Conservation (phyloP, 2,329 filamentous ascomycete species). For the Trichoderma koningii region DNA sequence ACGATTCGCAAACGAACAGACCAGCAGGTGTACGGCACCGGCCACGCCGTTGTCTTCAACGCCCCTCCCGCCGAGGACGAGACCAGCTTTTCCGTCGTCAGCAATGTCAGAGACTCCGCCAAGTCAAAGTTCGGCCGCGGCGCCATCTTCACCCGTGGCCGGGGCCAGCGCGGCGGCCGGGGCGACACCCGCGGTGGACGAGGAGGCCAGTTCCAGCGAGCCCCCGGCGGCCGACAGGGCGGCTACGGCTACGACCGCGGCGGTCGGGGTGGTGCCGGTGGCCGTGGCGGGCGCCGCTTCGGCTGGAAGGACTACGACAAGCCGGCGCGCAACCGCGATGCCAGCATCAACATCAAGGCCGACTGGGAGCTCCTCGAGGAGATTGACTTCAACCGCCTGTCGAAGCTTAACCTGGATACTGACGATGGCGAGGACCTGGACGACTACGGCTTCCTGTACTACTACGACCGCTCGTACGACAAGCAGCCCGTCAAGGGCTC, state of each 20-base stretch:
- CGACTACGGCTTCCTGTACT: constrained; percentile 95
- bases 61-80: constrained; percentile 93
- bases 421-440: constrained; percentile 95
- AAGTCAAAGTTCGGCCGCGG: constrained; percentile 89
- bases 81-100: constrained; percentile 95
- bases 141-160: constrained; percentile 84
- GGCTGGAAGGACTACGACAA: constrained; percentile 99
- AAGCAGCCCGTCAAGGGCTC: constrained; percentile 87
- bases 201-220: constrained; percentile 67
- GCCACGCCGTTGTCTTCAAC: constrained; percentile 82
- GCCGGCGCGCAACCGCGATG: constrained; percentile 92
- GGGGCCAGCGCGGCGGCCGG: constrained; percentile 74
- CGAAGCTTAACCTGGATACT: constrained; percentile 93
- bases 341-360: constrained; percentile 92
- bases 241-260: constrained; percentile 69
- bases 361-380: constrained; percentile 97
- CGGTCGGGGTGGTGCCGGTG: constrained; percentile 66
- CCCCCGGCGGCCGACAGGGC: constrained; percentile 66
- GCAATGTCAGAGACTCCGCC: constrained; percentile 83
- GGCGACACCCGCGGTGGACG: constrained; percentile 62
- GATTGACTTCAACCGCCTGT: constrained; percentile 94
- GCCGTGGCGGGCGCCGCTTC: constrained; percentile 80
- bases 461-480: constrained; percentile 95
- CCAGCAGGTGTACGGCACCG: constrained; percentile 95
- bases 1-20: constrained; percentile 53